Conservation (phyloP, 495 filamentous ascomycete species). For the Penicillium subrubescens region DNA sequence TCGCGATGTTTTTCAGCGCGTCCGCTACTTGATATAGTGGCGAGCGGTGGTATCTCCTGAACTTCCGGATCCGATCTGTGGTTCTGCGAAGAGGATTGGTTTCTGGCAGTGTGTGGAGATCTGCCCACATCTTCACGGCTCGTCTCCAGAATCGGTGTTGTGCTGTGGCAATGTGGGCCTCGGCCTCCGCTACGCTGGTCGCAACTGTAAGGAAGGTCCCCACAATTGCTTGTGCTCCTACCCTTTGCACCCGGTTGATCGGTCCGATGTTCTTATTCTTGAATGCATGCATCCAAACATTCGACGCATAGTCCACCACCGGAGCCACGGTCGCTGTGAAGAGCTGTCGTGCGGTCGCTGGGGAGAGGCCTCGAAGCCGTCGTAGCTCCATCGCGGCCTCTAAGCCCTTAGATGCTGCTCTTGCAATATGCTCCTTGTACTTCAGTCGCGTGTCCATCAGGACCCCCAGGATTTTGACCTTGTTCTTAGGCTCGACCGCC, state of each 20-base stretch:
- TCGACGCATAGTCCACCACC: conserved; percentile 37
- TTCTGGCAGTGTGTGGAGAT: conserved; percentile 24
- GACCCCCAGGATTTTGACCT: background rate
- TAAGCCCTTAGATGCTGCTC: conserved; percentile 30
- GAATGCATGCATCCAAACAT: conserved; percentile 34
- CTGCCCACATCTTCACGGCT: conserved; percentile 27
- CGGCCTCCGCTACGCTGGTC: conserved; percentile 9
- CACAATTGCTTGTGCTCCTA: conserved; percentile 35
- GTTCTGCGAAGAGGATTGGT: conserved; percentile 29
- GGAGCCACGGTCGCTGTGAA: conserved; percentile 27
- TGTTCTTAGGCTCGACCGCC: conserved; percentile 21
- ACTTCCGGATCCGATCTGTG: conserved; percentile 17
- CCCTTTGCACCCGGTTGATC: conserved; percentile 29
- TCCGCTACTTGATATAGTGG: conserved; percentile 14
- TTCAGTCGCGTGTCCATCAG: background rate
- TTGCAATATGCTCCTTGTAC: conserved; percentile 19
- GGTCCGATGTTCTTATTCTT: conserved; percentile 23
- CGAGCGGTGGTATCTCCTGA: conserved; percentile 20
- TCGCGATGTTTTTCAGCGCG: too few species aligned
- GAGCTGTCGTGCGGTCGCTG: conserved; percentile 15
- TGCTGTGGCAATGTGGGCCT: conserved; percentile 23
- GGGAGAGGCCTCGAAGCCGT: conserved; percentile 27
- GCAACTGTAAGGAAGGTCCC: conserved; percentile 23
- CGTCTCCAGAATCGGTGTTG: conserved; percentile 24
- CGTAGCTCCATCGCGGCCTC: conserved; percentile 27